Evolutionary conservation across 2,329 filamentous ascomycete species (phyloP).

Genomic region (Triangularia verruculosa): DNA sequence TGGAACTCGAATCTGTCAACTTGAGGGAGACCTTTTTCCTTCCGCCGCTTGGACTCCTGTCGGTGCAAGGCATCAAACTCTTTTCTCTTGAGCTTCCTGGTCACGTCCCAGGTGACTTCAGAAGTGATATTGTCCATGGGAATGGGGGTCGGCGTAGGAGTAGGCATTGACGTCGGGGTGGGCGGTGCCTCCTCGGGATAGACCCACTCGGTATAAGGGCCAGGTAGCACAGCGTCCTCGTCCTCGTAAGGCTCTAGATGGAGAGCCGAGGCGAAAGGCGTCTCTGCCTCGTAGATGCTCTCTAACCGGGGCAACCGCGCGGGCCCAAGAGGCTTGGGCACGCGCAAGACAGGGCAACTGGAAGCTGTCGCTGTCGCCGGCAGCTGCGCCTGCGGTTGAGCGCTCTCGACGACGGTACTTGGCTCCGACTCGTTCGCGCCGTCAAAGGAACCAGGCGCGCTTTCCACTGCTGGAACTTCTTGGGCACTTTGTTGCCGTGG

Average conservation of each 20-base stretch:
- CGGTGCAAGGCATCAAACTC: slow-evolving; percentile 22
- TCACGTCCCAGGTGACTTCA: slow-evolving; percentile 22
- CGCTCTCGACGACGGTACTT: neutral
- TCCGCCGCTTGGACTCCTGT: slow-evolving; percentile 19
- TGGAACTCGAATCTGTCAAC: slow-evolving; percentile 23
- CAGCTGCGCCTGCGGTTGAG: neutral
- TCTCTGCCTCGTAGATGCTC: slow-evolving; percentile 18
- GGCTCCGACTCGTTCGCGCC: neutral
- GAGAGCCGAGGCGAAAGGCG: slow-evolving; percentile 16
- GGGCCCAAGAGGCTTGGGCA: slow-evolving; percentile 12
- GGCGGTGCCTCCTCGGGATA: slow-evolving; percentile 7
- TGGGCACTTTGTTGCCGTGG: neutral
- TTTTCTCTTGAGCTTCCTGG: slow-evolving; percentile 16
- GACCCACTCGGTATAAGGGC: slow-evolving; percentile 27
- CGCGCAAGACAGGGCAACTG: neutral
- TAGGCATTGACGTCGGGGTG: slow-evolving; percentile 13
- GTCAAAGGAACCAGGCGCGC: neutral
- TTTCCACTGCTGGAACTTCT: neutral
- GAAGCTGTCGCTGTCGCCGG: neutral
- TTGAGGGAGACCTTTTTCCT: slow-evolving; percentile 16
- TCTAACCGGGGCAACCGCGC: slow-evolving; percentile 20
- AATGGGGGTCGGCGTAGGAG: slow-evolving; percentile 12
- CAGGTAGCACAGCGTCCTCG: slow-evolving; percentile 24
- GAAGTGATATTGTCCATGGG: neutral
- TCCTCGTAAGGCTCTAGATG: slow-evolving; percentile 26